Evolutionary conservation across 768 basidiomycete species (phyloP), one percentile per base, ranked within the genome.

Genomic region (Panaeolus papilionaceus): DNA sequence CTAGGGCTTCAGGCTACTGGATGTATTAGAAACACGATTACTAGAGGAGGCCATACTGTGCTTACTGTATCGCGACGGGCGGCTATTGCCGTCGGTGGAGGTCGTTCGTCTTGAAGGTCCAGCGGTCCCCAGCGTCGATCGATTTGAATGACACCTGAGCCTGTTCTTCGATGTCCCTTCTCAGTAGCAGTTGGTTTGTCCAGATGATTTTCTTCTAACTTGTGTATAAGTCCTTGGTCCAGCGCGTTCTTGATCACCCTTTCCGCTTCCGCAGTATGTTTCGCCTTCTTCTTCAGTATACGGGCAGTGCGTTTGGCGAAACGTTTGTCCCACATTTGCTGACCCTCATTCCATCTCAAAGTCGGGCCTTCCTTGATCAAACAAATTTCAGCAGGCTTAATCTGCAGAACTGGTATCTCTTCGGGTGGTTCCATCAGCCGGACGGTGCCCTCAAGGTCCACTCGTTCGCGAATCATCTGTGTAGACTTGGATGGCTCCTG

Each of bases 281-380:
- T 83, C 33, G 71, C 73, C 63, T 88, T 79, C 44, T 83, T 72
- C 61, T 80, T 81, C 18, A 85, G 70, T 4, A 84, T 85, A 18
- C 75, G 79, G 58, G 81, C 74, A 14, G 85, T 85, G 0, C 75
- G 63, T 33, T 74, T 73, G 61, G 76, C 77, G 75, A 82, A 91
- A 70, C 78, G 81, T 71, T 81, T 78, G 74, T 92, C 89, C 90
- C 91, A 91, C 39, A 82, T 72, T 23, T 83, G 79, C 75, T 90
- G 89, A 8, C 90, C 88, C 3, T 79, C 76, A 14, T 87, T 74
- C 85, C 92, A 95, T n/a, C 89, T 83, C 73, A 85, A 80, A 0
- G 87, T 87, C 0, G 91, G 89, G 0, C 80, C 86, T 76, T 94
- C 93, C 75, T 91, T 93, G 75, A 95, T 87, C 39, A 91, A 75